phyloP scores from a whole-genome alignment of 1,139 yeast species.

The Pichia sp. region DNA sequence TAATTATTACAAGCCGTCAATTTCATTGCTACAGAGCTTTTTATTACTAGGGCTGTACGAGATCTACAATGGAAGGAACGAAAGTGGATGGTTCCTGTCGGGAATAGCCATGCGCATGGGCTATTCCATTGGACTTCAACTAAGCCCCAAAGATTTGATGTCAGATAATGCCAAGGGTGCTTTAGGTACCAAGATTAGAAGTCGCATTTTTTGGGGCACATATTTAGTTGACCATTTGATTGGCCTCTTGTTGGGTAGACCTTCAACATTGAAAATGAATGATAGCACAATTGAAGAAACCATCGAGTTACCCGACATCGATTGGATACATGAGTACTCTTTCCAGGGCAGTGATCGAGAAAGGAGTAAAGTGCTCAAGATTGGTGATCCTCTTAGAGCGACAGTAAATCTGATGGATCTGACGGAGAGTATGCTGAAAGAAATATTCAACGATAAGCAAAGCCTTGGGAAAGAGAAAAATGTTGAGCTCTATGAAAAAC shows the following conservation, averaged over 20 bases:
- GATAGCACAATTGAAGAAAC: slow-evolving; percentile 50
- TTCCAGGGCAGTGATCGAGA: slow-evolving; percentile 18
- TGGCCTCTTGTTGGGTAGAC: slow-evolving; percentile 54
- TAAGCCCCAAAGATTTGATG: slow-evolving; percentile 39
- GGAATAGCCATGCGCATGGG: slow-evolving; percentile 64
- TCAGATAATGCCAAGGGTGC: slow-evolving; percentile 42
- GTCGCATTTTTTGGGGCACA: slow-evolving; percentile 63
- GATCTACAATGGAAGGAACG: slow-evolving; percentile 42
- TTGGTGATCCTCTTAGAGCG: slow-evolving; percentile 47
- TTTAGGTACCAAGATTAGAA: slow-evolving; percentile 46
- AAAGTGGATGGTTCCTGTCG: slow-evolving; percentile 57
- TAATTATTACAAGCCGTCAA: not conserved
- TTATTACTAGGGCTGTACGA: slow-evolving; percentile 51
- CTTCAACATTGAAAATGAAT: slow-evolving; percentile 50
- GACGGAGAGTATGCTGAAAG: slow-evolving; percentile 52
- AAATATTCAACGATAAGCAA: slow-evolving; percentile 35
- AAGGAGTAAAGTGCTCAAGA: slow-evolving; percentile 28
- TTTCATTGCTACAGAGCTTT: slow-evolving; percentile 38
- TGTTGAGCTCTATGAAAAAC: slow-evolving; percentile 26
- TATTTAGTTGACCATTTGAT: slow-evolving; percentile 62
- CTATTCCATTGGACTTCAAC: slow-evolving; percentile 58
- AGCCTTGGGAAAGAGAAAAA: slow-evolving; percentile 29
- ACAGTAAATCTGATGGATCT: slow-evolving; percentile 48
- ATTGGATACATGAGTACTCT: slow-evolving; percentile 48
- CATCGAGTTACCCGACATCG: slow-evolving; percentile 53